Conservation (phyloP, 495 filamentous ascomycete species). For the Neurospora tetraspora region DNA sequence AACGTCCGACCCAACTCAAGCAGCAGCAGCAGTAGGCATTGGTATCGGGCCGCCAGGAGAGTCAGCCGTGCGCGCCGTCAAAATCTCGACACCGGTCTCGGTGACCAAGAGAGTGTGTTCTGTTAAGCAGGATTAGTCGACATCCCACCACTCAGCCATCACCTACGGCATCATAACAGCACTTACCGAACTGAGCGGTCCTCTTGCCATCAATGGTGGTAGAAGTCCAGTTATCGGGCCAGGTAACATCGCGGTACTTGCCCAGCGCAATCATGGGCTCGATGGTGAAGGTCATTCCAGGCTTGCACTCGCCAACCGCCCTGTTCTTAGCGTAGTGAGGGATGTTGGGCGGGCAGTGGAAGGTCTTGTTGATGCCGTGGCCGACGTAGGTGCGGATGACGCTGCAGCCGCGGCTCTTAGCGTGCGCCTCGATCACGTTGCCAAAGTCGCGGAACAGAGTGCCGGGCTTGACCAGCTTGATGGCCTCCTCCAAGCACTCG, state of each 20-base stretch:
- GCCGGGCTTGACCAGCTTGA: conserved; percentile 77
- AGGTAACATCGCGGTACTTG: conserved; percentile 69
- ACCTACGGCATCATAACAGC: not conserved
- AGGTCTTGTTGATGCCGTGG: conserved; percentile 76
- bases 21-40: conserved; percentile 38
- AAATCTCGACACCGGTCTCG: conserved; percentile 82
- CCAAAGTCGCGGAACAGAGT: conserved; percentile 78
- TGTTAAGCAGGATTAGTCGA: conserved; percentile 12
- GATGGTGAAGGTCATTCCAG: conserved; percentile 88
- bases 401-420: conserved; percentile 66
- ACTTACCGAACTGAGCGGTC: conserved; percentile 71
- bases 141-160: not conserved
- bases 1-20: not conserved
- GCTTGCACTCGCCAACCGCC: conserved; percentile 75
- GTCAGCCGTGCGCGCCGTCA: conserved; percentile 71
- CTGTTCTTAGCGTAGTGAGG: conserved; percentile 90
- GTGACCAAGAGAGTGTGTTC: conserved; percentile 95
- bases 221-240: conserved; percentile 89
- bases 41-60: conserved; percentile 79
- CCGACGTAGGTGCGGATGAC: conserved; percentile 87
- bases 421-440: conserved; percentile 75
- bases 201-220: conserved; percentile 70
- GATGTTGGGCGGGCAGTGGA: conserved; percentile 76
- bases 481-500: conserved; percentile 73
- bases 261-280: conserved; percentile 87